phyloP scores from a whole-genome alignment of 2,329 filamentous ascomycete species.

The Penicillium thymicola region DNA sequence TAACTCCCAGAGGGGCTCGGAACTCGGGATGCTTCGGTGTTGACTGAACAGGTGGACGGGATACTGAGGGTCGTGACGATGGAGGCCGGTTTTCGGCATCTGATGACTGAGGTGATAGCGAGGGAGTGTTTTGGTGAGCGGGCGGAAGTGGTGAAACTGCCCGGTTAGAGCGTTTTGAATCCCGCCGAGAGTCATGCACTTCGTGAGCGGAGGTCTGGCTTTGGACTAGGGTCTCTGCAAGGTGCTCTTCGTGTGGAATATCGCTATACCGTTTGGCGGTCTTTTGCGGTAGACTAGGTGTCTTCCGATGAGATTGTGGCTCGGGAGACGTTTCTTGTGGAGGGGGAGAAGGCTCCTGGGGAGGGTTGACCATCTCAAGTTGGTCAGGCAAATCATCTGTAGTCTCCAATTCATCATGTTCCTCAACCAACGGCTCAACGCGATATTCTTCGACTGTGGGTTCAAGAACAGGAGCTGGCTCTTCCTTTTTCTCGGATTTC shows the following conservation, averaged over 20 bases:
- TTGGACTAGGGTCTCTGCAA: conserved; percentile 30
- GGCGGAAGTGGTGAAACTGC: conserved; percentile 29
- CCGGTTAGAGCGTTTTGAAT: conserved; percentile 9
- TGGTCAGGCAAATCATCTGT: conserved; percentile 20
- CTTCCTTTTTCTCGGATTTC: conserved; percentile 30
- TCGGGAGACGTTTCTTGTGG: conserved; percentile 12
- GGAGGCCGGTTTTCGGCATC: conserved; percentile 78
- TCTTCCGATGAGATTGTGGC: conserved; percentile 20
- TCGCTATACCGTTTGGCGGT: conserved; percentile 39
- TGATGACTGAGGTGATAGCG: conserved; percentile 69
- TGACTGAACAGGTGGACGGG: conserved; percentile 35
- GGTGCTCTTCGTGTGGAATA: conserved; percentile 36
- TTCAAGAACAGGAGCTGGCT: conserved; percentile 13
- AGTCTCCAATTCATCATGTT: conserved; percentile 16
- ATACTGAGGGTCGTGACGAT: conserved; percentile 58
- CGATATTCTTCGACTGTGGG: conserved; percentile 6
- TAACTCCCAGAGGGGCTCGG: conserved; percentile 43
- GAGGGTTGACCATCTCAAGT: conserved; percentile 20
- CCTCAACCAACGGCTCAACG: conserved; percentile 5
- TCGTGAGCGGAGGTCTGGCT: conserved; percentile 21
- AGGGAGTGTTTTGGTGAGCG: conserved; percentile 52
- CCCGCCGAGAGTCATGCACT: conserved; percentile 9
- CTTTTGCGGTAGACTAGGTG: conserved; percentile 33
- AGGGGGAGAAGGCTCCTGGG: conserved; percentile 14
- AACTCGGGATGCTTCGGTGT: conserved; percentile 36